A percentile compares a stretch with the other conserved stretches of the same genome.
phyloP scores from a whole-genome alignment of 192 early-diverging fungal genomes.

The Linnemannia hyalina region DNA sequence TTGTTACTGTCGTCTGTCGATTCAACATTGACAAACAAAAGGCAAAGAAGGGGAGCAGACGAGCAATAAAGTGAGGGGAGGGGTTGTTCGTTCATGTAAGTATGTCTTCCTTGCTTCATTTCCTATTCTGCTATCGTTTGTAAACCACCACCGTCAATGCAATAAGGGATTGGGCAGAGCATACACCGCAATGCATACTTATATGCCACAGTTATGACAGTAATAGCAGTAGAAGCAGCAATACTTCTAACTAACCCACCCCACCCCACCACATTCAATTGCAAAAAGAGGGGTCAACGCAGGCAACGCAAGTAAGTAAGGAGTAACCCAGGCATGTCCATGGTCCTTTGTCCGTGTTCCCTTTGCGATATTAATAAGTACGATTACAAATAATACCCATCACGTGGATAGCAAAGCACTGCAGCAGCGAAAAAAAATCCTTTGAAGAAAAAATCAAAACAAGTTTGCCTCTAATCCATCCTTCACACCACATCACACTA shows the following conservation, averaged over 20 bases:
- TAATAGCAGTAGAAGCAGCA: too few relatives aligned
- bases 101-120: background rate
- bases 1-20: too few relatives aligned
- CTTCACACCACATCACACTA: slow-evolving; percentile 12
- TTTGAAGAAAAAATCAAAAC: background rate
- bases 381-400: background rate
- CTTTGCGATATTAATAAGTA: background rate
- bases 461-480: slow-evolving; percentile 9
- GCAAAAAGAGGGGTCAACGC: background rate
- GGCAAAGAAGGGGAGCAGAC: too few relatives aligned
- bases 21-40: too few relatives aligned
- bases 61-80: too few relatives aligned
- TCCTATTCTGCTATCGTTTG: background rate
- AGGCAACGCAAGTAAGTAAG: background rate
- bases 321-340: background rate
- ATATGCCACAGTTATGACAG: too few relatives aligned
- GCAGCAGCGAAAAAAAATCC: background rate
- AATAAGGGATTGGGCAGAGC: background rate
- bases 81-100: background rate
- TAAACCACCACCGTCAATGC: background rate
- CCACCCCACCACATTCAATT: slow-evolving; percentile 1
- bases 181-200: background rate
- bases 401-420: background rate
- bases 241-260: background rate
- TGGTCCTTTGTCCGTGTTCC: background rate